Base-by-base conservation (phyloP, 768 basidiomycete genomes). In the Rhodotorula diobovata region DNA sequence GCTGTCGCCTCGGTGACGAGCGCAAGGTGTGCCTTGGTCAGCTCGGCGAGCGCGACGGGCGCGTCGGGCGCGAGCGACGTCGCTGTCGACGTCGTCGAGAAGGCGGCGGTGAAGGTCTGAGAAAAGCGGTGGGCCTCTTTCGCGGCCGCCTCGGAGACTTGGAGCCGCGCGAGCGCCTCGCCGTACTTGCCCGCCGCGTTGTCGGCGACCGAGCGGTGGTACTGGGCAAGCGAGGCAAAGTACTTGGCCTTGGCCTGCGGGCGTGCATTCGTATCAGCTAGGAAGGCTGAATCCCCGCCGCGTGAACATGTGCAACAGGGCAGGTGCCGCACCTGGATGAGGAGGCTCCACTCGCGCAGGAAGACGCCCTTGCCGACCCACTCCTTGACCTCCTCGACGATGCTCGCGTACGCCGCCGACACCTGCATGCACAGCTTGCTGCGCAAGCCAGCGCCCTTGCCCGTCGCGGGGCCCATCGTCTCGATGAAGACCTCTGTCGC, bases 401-500 rank as follows among this genome's bases (percentile, higher is more conserved):
- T 83, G 0, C 87, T 83, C 0, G 84, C 85, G 78, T 97, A 99
- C 86, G 93, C 86, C 23, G 80, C 85, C 1, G 90, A 90, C 0
- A 89, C 85, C 78, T 95, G 92, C 30, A 89, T 85, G 0, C 87
- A 93, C 61, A 97, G 86, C 83, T 94, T 93, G 56, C 89, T 81
- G 6, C 94, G 85, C 48, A 99, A 84, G 0, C 76, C 79, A 0
- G 87, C 85, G 80, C 95, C 94, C 85, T 92, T 94, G 84, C 94
- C 93, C 77, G 90, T 89, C 78, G 94, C 95, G 4, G 70, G 61
- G 18, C 67, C 67, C 77, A 77, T 78, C 43, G 70, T 72, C 82
- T 98, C 96, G 76, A 91, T 88, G 79, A 97, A 96, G 48, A 98
- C 89, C 79, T 98, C 95, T 0, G 91, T 93, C 1, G 94, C 93